Base-by-base conservation (phyloP, 441 rosid species). In the Viola pubescens region DNA sequence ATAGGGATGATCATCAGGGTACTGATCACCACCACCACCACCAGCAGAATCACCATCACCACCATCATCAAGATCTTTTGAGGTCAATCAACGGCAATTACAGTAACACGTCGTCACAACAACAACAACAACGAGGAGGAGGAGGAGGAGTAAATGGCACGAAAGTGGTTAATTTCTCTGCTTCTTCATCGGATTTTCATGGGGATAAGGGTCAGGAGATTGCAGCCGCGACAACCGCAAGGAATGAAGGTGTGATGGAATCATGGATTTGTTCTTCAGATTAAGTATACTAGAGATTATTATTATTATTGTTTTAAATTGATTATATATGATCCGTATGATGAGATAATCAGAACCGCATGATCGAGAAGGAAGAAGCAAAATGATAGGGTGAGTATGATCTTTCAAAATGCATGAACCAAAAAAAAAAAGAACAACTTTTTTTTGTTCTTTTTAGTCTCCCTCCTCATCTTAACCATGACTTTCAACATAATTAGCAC, bases 181-280 rank as follows among this genome's bases (percentile, higher is more conserved):
- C 72, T 50, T 11, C 72, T 47, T 62, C 82, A 38, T 75, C 87
- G 9, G 85, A 79, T 59, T 80, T 83, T 64, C 82, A 73, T 48
- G 74, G 70, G 59, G 82, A 77, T 5, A 79, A 79, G 53, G 65
- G 62, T 38, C 72, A 77, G 63, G 88, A 72, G 61, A 82, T 70
- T 65, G 74, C 73, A 68, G 64, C 82, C 40, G 61, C 81, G 6
- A 74, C 79, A 54, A 77, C 71, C n/a, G n/a, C 46, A 6, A 6
- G 10, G 7, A 6, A 46, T 62, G 82, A 84, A 76, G 85, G 82
- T 65, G 70, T 83, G 4, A 79, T 83, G 53, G 97, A 87, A 75
- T 75, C 89, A 1, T 89, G 97, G 95, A 81, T 77, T 72, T 91
- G 81, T 61, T 66, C 68, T 52, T 52, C 85, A 46, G 83, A 80